phyloP scores from a whole-genome alignment of 2,329 filamentous ascomycete genomes.

The Chlorencoelia australis region DNA sequence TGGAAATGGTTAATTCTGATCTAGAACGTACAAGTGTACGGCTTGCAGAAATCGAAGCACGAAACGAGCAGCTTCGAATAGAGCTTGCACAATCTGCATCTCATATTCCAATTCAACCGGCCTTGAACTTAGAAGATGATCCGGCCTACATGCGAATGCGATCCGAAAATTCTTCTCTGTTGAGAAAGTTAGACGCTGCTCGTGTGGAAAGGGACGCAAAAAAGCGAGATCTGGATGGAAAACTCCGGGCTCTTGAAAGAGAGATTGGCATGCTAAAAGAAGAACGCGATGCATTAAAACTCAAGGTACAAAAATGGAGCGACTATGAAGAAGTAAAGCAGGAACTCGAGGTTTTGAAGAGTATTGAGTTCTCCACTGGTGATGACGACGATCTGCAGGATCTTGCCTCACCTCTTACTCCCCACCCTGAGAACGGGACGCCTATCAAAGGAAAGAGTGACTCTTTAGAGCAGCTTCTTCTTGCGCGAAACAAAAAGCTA shows the following conservation, averaged over 20 bases:
- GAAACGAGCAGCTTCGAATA: slow-evolving; percentile 85
- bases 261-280: slow-evolving; percentile 64
- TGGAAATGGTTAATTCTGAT: slow-evolving; percentile 88
- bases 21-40: slow-evolving; percentile 80
- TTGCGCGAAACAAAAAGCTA: slow-evolving; percentile 93
- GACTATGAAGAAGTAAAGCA: slow-evolving; percentile 97
- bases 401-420: slow-evolving; percentile 20
- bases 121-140: slow-evolving; percentile 70
- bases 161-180: slow-evolving; percentile 84
- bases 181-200: slow-evolving; percentile 77
- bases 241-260: slow-evolving; percentile 68
- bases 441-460: slow-evolving; percentile 56
- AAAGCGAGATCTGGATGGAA: slow-evolving; percentile 65
- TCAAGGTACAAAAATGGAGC: slow-evolving; percentile 77
- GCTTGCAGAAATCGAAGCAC: slow-evolving; percentile 81
- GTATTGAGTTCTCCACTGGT: slow-evolving; percentile 90
- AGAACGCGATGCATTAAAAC: slow-evolving; percentile 70
- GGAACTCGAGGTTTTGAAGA: slow-evolving; percentile 92
- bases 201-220: slow-evolving; percentile 76
- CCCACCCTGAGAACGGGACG: slow-evolving; percentile 36
- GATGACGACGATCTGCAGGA: slow-evolving; percentile 61
- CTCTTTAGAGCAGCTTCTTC: slow-evolving; percentile 78
- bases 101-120: slow-evolving; percentile 50
- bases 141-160: slow-evolving; percentile 78
- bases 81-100: slow-evolving; percentile 87